Percentiles rank a stretch among this genome's conserved stretches.
Evolutionary conservation across 768 basidiomycete species (phyloP).

Genomic region (Leccinum disarticulatum): DNA sequence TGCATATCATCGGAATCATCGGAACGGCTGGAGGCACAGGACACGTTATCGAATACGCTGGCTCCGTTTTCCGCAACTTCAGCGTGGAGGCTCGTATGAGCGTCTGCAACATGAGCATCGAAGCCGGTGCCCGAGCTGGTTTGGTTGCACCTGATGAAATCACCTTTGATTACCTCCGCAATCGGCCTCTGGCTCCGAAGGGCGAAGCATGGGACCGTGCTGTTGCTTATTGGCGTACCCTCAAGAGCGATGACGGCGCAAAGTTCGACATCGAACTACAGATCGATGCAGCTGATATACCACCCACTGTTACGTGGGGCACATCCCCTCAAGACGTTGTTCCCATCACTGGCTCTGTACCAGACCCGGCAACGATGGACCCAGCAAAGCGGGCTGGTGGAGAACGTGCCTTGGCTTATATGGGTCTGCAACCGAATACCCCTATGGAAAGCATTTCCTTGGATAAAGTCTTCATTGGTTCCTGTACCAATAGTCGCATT

Average conservation of each 20-base stretch:
- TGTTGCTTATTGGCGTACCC: slow-evolving; percentile 80
- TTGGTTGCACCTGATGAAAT: slow-evolving; percentile 91
- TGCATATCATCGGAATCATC: slow-evolving; percentile 87
- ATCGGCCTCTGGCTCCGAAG: slow-evolving; percentile 79
- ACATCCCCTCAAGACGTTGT: slow-evolving; percentile 89
- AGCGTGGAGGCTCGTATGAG: slow-evolving; percentile 93
- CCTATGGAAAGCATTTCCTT: slow-evolving; percentile 76
- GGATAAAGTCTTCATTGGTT: slow-evolving; percentile 92
- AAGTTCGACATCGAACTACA: slow-evolving; percentile 82
- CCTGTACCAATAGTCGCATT: slow-evolving; percentile 93
- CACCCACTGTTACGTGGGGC: slow-evolving; percentile 91
- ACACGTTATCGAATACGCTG: slow-evolving; percentile 88
- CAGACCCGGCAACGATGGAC: slow-evolving; percentile 71
- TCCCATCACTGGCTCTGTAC: slow-evolving; percentile 78
- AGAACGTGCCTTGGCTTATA: slow-evolving; percentile 77
- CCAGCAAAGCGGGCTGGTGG: slow-evolving; percentile 65
- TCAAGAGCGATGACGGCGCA: slow-evolving; percentile 78
- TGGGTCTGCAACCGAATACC: slow-evolving; percentile 80
- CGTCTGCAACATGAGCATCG: slow-evolving; percentile 94
- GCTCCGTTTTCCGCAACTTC: slow-evolving; percentile 81
- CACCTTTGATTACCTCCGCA: slow-evolving; percentile 81
- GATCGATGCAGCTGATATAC: slow-evolving; percentile 80
- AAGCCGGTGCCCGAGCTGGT: slow-evolving; percentile 88
- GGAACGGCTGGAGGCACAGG: slow-evolving; percentile 94
- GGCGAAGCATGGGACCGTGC: slow-evolving; percentile 85